A percentile compares a stretch with the other conserved stretches of the same genome.
Conservation (phyloP, 2,329 filamentous ascomycete genomes). For the Cryphonectria radicalis region DNA sequence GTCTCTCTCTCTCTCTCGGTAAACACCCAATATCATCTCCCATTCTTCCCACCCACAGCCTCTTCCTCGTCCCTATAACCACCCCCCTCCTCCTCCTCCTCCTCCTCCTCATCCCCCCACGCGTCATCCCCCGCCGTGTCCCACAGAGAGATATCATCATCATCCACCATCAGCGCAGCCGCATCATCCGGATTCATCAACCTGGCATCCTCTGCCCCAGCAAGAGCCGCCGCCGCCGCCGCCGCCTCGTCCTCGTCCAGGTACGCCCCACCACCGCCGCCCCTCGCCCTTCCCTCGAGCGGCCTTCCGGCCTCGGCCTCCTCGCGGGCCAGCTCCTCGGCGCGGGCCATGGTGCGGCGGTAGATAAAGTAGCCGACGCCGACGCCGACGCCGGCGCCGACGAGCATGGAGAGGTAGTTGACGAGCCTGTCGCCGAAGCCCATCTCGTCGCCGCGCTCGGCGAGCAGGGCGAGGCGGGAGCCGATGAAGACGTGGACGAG, state of each 20-base stretch:
- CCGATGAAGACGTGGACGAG: constrained; percentile 94
- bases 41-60: constrained; percentile 13
- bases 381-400: constrained; percentile 73
- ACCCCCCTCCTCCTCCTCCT: constrained; percentile 35
- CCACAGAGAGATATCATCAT: constrained; percentile 65
- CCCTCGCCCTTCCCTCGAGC: constrained; percentile 18
- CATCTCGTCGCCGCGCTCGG: constrained; percentile 86
- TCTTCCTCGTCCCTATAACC: constrained; percentile 38
- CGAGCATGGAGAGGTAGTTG: constrained; percentile 80
- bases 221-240: constrained; percentile 34
- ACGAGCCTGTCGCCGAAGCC: constrained; percentile 74
- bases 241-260: constrained; percentile 47
- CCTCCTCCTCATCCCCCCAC: constrained; percentile 41
- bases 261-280: constrained; percentile 32
- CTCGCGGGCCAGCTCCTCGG: constrained; percentile 59
- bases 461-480: constrained; percentile 77
- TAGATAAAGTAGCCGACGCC: constrained; percentile 87
- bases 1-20: background rate
- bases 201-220: constrained; percentile 37
- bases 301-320: constrained; percentile 40
- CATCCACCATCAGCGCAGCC: constrained; percentile 57
- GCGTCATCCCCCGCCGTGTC: constrained; percentile 46
- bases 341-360: constrained; percentile 66
- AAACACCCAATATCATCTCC: constrained; percentile 17
- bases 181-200: constrained; percentile 45